Evolutionary conservation across 495 filamentous ascomycete species (phyloP), one percentile per base, ranked within the genome.

Genomic region (Tuber brumale): DNA sequence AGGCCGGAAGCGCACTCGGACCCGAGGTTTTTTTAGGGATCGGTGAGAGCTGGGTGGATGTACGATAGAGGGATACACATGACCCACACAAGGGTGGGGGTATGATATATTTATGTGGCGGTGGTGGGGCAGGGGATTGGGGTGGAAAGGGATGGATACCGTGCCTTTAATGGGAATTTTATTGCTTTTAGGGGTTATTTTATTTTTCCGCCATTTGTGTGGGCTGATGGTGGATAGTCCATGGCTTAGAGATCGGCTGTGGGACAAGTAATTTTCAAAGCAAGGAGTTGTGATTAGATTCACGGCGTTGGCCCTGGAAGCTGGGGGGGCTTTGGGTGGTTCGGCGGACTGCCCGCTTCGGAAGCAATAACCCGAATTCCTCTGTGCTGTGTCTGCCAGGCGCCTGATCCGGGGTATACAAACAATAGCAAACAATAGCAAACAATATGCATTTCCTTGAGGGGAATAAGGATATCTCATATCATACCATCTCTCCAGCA

Each of bases 1-100:
- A 85, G 89, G 76, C 84, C 87, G 42, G 88, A 88, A 88, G 72
- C 57, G 6, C 57, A 66, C 57, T 66, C 57, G 27, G 44, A 44
- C 27, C 57, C 27, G 14, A 66, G 27, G 27, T 1, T 66, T 35
- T 66, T 35, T 66, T 66, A 66, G 27, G 57, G 27, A 14, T 18
- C 14, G 27, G 27, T 18, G 57, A 12, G 27, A 18, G 27, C 27
- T 66, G 57, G 57, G 57, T 35, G 27, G 57, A 66, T 66, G 57
- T 66, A 66, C 57, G 57, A 66, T 66, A 66, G 57, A 61, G 51
- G 51, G 51, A 61, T 61, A 61, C n/a, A 31, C 57, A 66, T 6
- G 57, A 2, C 57, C 31, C 27, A 3, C 3, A 14, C 57, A 19
- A 14, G 57, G 27, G 57, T 14, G 10, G 6, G 57, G 16, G 27